These are phyloP conservation scores for Hylodesmum podocarpum DNA, from an alignment of 306 rosid species.

Conservation along the genomic window DNA sequence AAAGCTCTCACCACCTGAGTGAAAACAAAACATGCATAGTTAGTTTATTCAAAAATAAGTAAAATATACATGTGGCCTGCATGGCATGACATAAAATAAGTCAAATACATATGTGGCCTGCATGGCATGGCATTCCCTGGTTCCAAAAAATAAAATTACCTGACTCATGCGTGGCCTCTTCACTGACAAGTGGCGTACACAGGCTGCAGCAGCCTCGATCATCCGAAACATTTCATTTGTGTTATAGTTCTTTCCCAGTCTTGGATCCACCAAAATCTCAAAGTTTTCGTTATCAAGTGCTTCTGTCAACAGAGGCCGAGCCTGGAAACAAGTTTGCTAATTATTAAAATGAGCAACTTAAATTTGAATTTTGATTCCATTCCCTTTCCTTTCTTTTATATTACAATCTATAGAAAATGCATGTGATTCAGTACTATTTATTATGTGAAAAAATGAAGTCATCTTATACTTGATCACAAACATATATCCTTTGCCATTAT, in stretches of 20 bases:
- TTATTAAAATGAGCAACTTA: background rate
- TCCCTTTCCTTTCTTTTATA: too few species aligned
- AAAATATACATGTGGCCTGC: background rate
- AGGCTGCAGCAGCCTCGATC: slow-evolving; percentile 96
- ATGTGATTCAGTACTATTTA: background rate
- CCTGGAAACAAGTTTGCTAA: slow-evolving; percentile 53
- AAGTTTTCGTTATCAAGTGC: slow-evolving; percentile 67
- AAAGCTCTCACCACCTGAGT: slow-evolving; percentile 89
- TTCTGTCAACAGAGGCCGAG: slow-evolving; percentile 70
- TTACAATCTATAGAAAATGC: background rate
- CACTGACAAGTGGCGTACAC: slow-evolving; percentile 79
- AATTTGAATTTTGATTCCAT: background rate
- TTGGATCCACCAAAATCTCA: slow-evolving; percentile 66
- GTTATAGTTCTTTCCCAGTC: slow-evolving; percentile 60
- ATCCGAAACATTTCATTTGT: slow-evolving; percentile 73
- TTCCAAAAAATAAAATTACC: slow-evolving; percentile 44
- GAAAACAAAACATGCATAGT: background rate
- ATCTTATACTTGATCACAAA: background rate
- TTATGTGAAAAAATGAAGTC: background rate
- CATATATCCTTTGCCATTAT: background rate
- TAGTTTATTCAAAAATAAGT: background rate
- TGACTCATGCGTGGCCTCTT: slow-evolving; percentile 90
- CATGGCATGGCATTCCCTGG: background rate
- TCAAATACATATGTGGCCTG: background rate
- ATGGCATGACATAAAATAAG: background rate